Evolutionary conservation across 495 filamentous ascomycete genomes (phyloP).

Genomic region (Chaetomium tenue): DNA sequence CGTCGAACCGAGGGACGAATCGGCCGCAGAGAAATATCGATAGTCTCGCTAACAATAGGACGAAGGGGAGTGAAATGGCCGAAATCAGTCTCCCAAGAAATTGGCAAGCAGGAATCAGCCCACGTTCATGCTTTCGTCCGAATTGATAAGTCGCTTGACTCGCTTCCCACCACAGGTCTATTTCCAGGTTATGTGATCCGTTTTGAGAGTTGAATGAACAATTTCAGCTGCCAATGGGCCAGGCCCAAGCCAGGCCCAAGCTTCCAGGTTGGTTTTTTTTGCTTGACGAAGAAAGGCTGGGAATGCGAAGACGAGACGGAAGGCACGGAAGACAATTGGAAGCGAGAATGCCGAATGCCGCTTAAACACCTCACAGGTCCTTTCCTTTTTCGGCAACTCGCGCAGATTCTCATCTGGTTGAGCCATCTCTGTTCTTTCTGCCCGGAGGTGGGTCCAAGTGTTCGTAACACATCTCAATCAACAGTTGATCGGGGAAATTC

Average conservation of each 20-base stretch:
- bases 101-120: not conserved
- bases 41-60: slow-evolving; percentile 1
- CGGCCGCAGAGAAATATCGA: not conserved
- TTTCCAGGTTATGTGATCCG: not conserved
- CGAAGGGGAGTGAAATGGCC: not conserved
- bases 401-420: not conserved
- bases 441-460: no score
- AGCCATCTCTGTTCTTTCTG: not conserved
- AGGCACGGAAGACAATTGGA: not conserved
- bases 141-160: no score
- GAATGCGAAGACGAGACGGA: not conserved
- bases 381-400: not conserved
- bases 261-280: no score
- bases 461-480: not conserved
- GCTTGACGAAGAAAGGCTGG: no score
- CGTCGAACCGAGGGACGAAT: not conserved
- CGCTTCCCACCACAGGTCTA: no score
- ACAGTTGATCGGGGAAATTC: not conserved
- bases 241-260: no score
- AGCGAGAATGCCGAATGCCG: not conserved
- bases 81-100: not conserved
- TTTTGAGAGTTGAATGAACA: not conserved
- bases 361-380: not conserved
- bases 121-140: no score
- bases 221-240: no score